phyloP scores from a whole-genome alignment of 2,329 filamentous ascomycete genomes.

The Madurella fahalii region DNA sequence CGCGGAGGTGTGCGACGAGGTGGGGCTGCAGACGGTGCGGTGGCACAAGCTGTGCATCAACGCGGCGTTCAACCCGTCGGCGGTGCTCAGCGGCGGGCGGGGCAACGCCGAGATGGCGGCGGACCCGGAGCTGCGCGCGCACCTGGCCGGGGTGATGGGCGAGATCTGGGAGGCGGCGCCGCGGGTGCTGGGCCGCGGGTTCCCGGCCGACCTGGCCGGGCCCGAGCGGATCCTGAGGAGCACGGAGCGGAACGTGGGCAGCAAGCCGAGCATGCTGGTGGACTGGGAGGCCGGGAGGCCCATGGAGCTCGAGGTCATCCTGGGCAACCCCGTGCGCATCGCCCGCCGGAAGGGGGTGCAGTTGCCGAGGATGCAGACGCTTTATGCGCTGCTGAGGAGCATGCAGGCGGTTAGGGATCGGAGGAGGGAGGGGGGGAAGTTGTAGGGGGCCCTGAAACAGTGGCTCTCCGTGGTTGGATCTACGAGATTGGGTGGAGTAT shows the following conservation, averaged over 20 bases:
- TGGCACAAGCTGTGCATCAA: conserved; percentile 80
- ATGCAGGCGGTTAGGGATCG: conserved; percentile 52
- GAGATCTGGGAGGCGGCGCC: conserved; percentile 64
- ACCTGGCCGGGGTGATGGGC: conserved; percentile 63
- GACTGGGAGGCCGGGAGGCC: conserved; percentile 65
- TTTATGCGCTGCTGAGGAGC: conserved; percentile 63
- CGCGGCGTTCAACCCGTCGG: conserved; percentile 68
- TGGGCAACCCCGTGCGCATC: conserved; percentile 66
- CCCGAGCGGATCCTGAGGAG: conserved; percentile 61
- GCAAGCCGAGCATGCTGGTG: conserved; percentile 62
- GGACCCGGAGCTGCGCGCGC: conserved; percentile 58
- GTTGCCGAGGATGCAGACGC: conserved; percentile 61
- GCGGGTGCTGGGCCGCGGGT: conserved; percentile 56
- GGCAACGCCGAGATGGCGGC: conserved; percentile 63
- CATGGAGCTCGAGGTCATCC: conserved; percentile 68
- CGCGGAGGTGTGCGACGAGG: conserved; percentile 59
- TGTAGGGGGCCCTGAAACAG: conserved; percentile 30
- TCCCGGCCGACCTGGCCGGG: conserved; percentile 57
- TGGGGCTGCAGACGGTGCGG: conserved; percentile 64
- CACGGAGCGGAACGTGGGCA: conserved; percentile 61
- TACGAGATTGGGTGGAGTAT: no score
- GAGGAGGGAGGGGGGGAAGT: conserved; percentile 30
- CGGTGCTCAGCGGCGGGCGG: conserved; percentile 61
- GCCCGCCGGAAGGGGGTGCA: conserved; percentile 59
- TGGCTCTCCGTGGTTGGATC: no score